Evolutionary conservation across 2,329 filamentous ascomycete genomes (phyloP), one percentile per base, ranked within the genome.

Genomic region (Mariannaea sp.): DNA sequence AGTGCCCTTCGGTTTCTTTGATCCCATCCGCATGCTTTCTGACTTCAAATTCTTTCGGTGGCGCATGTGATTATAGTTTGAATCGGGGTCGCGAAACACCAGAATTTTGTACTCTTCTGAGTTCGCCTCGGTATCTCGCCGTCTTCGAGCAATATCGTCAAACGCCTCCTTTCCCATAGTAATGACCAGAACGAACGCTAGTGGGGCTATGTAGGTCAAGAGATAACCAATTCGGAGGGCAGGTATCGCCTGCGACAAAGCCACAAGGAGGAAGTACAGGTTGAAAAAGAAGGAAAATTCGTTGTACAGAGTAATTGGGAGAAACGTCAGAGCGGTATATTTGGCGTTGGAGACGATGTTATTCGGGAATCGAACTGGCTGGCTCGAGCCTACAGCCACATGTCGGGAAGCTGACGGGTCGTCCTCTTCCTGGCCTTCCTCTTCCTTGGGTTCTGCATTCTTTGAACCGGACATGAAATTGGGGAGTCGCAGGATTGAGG

Each of bases 261-360:
- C 95, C 43, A 99, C 94, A 20, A 97, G 85, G 50, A 99, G 79
- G 71, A 99, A 99, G 71, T 99, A 99, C 79, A 97, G 90, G 80
- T 99, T 99, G 80, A 99, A 96, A 76, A 99, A 99, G 78, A 97
- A 99, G 55, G 93, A 97, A 71, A 99, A 99, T 70, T 99, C 94
- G 75, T 97, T 97, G 75, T 97, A 99, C 17, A 99, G 79, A 0
- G 94, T 99, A 46, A 93, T 81, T 2, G 95, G 95, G 12, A 99
- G 81, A 73, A 99, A 99, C 46, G 89, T 96, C 77, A 92, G 88
- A 1, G 92, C 86, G 24, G 93, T 97, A 72, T 99, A 99, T 79
- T 97, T 99, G 49, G 94, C 93, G 70, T 99, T 97, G 29, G 93
- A 97, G 42, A 99, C 84, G 51, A 91, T 83, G 72, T 99, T 99